Percentiles rank a stretch among this genome's conserved stretches.
These are phyloP conservation scores for Picea sitchensis DNA, from an alignment of 75 land plant genomes.

Conservation along the genomic window DNA sequence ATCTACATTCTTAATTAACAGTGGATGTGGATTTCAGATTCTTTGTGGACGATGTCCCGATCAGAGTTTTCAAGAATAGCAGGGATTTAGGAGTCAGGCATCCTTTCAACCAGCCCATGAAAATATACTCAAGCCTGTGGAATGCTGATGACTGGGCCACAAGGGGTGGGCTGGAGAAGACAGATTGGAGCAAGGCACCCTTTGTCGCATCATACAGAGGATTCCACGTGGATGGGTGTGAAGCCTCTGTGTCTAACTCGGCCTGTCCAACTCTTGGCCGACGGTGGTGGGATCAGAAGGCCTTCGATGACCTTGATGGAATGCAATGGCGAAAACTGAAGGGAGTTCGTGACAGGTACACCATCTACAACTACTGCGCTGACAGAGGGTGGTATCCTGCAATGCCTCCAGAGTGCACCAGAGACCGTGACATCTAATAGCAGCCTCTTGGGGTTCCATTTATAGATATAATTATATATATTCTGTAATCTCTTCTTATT, in stretches of 20 bases:
- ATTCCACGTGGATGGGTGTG: slow-evolving; percentile 48
- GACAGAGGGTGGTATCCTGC: slow-evolving; percentile 30
- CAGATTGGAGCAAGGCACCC: slow-evolving; percentile 41
- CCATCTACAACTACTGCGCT: slow-evolving; percentile 63
- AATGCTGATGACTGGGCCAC: slow-evolving; percentile 91
- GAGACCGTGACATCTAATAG: slow-evolving; percentile 17
- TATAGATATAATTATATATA: too few species aligned
- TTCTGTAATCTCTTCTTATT: too few species aligned
- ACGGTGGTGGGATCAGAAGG: slow-evolving; percentile 54
- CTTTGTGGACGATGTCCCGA: slow-evolving; percentile 63
- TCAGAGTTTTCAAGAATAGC: slow-evolving; percentile 58
- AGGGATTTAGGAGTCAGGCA: slow-evolving; percentile 33
- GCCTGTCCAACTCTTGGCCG: slow-evolving; percentile 31
- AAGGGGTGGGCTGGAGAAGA: slow-evolving; percentile 66
- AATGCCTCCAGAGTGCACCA: slow-evolving; percentile 28
- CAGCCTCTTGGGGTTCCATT: too few species aligned
- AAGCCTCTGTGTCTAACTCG: slow-evolving; percentile 32
- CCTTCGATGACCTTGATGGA: slow-evolving; percentile 39
- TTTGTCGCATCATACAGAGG: slow-evolving; percentile 34
- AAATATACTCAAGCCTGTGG: slow-evolving; percentile 74
- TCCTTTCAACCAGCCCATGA: slow-evolving; percentile 62
- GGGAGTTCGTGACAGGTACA: slow-evolving; percentile 32
- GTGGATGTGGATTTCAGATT: slow-evolving; percentile 27
- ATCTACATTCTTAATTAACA: neutral
- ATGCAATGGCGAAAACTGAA: slow-evolving; percentile 25